Conservation (phyloP, 31 red algal species). For the Asparagopsis taxiformis region DNA sequence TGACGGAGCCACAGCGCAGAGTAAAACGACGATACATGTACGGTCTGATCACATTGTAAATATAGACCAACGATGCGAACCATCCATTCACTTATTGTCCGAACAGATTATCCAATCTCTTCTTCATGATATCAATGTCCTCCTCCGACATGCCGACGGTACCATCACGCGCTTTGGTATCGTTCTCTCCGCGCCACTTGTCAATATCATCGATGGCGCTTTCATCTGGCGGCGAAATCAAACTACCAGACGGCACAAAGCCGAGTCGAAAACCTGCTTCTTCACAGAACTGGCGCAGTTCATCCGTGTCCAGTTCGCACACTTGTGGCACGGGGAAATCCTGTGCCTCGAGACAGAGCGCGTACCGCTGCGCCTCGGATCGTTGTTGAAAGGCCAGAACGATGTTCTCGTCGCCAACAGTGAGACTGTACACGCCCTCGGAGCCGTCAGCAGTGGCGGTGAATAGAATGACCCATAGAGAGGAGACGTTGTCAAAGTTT, state of each 20-base stretch:
- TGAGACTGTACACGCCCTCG: constrained; percentile 81
- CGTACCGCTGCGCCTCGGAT: constrained; percentile 76
- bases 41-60: neutral
- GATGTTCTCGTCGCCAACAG: constrained; percentile 66
- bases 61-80: too few species aligned
- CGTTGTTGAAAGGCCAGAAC: constrained; percentile 81
- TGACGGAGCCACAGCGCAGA: neutral
- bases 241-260: constrained; percentile 65
- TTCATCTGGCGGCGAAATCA: constrained; percentile 74
- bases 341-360: constrained; percentile 65
- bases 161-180: neutral
- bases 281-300: constrained; percentile 71
- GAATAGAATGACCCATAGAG: constrained; percentile 57
- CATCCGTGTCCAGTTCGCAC: constrained; percentile 37
- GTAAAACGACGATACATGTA: neutral
- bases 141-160: constrained; percentile 15
- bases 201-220: constrained; percentile 59
- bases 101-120: constrained; percentile 41
- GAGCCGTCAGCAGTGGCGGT: constrained; percentile 33
- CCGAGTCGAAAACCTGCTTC: constrained; percentile 69
- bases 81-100: constrained; percentile 31
- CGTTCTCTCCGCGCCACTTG: constrained; percentile 42
- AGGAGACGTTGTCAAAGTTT: constrained; percentile 20
- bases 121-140: constrained; percentile 49
- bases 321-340: constrained; percentile 73